phyloP scores from a whole-genome alignment of 2,329 filamentous ascomycete genomes.

The Pseudogymnoascus sp. region DNA sequence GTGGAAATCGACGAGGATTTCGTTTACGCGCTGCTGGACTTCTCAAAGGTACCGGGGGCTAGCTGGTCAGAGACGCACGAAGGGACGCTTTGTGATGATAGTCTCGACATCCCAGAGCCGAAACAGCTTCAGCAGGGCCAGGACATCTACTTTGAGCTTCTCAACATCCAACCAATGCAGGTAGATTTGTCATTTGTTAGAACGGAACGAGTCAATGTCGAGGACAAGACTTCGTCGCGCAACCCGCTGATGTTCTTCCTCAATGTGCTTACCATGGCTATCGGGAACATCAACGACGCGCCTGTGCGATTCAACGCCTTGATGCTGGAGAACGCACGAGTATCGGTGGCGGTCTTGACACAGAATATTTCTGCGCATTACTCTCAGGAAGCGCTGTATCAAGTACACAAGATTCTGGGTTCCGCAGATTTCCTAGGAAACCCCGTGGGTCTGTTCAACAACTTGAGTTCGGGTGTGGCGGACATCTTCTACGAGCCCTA shows the following conservation, averaged over 20 bases:
- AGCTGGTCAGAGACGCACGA: slow-evolving; percentile 74
- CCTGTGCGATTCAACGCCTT: slow-evolving; percentile 89
- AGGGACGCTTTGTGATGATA: slow-evolving; percentile 82
- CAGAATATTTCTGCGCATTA: slow-evolving; percentile 91
- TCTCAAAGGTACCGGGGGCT: slow-evolving; percentile 85
- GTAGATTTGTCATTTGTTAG: slow-evolving; percentile 94
- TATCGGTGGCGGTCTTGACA: slow-evolving; percentile 76
- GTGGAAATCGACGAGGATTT: slow-evolving; percentile 97
- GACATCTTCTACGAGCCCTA: slow-evolving; percentile 99
- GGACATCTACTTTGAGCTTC: slow-evolving; percentile 95
- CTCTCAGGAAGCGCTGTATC: slow-evolving; percentile 89
- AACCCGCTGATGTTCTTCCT: slow-evolving; percentile 99
- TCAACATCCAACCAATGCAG: slow-evolving; percentile 98
- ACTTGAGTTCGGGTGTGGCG: slow-evolving; percentile 90
- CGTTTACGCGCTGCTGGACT: slow-evolving; percentile 91
- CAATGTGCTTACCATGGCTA: slow-evolving; percentile 98
- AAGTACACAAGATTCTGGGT: slow-evolving; percentile 94
- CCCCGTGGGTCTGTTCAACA: slow-evolving; percentile 96
- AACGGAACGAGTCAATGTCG: slow-evolving; percentile 91
- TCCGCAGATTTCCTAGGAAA: slow-evolving; percentile 97
- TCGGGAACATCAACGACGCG: slow-evolving; percentile 97
- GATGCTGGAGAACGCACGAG: slow-evolving; percentile 88
- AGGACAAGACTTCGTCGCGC: slow-evolving; percentile 82
- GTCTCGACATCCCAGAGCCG: slow-evolving; percentile 86
- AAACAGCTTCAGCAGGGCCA: slow-evolving; percentile 76